These are phyloP conservation scores for Trichoderma erinaceum DNA, from an alignment of 495 filamentous ascomycete species.

Conservation along the genomic window DNA sequence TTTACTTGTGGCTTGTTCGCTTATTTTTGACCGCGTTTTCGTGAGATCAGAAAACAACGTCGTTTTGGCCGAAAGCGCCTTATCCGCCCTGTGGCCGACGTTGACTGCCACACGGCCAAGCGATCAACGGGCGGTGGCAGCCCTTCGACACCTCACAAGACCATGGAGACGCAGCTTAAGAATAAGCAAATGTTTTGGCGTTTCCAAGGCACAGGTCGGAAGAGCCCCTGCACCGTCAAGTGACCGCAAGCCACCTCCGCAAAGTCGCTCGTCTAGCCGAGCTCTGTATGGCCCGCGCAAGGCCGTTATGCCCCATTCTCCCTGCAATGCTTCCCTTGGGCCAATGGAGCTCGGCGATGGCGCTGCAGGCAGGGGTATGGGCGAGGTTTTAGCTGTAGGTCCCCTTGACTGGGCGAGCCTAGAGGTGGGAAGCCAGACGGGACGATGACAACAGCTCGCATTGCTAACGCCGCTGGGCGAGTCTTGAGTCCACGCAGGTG, in stretches of 20 bases:
- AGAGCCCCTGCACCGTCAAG: background rate
- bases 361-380: no score
- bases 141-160: background rate
- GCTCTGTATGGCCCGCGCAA: background rate
- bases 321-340: no score
- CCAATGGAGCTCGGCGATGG: no score
- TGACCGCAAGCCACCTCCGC: constrained; percentile 11
- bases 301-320: background rate
- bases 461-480: no score
- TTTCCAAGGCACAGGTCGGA: background rate
- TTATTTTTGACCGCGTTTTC: background rate
- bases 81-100: no score
- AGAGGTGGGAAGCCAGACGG: no score
- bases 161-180: background rate
- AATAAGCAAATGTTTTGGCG: background rate
- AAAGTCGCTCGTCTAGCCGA: background rate
- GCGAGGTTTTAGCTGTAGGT: no score
- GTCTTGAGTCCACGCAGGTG: no score
- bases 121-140: no score
- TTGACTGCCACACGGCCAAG: no score
- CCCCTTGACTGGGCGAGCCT: no score
- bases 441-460: no score
- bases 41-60: background rate
- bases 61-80: background rate
- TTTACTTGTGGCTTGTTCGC: background rate